Percentiles rank a stretch among this genome's conserved stretches.
These are phyloP conservation scores for Aspergillus quadricinctus DNA, from an alignment of 2,329 filamentous ascomycete genomes.

Conservation along the genomic window DNA sequence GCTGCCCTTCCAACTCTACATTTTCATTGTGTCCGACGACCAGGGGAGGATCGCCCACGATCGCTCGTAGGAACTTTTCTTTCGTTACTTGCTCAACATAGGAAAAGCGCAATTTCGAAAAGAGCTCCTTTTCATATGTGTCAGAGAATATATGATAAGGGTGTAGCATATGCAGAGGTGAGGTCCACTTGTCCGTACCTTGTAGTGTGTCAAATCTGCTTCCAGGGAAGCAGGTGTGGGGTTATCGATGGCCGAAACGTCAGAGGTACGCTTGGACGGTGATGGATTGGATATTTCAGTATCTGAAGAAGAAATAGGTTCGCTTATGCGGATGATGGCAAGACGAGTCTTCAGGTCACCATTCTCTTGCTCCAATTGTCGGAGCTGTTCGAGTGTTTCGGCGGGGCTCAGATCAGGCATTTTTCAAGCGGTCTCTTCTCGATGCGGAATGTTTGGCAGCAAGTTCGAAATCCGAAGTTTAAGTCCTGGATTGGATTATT, in stretches of 20 bases:
- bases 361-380: constrained; percentile 35
- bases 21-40: constrained; percentile 83
- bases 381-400: constrained; percentile 42
- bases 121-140: constrained; percentile 61
- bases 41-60: constrained; percentile 83
- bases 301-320: constrained; percentile 58
- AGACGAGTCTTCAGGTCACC: constrained; percentile 51
- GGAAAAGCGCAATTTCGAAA: constrained; percentile 92
- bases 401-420: constrained; percentile 20
- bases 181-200: constrained; percentile 39
- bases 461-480: no score
- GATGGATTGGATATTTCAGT: constrained; percentile 22
- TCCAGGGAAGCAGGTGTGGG: constrained; percentile 72
- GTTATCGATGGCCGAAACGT: constrained; percentile 65
- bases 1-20: constrained; percentile 66
- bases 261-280: constrained; percentile 59
- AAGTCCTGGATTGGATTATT: background rate
- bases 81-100: constrained; percentile 99
- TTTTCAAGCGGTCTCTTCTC: background rate
- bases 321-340: constrained; percentile 71
- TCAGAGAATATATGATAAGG: constrained; percentile 1
- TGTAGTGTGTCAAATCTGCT: constrained; percentile 84
- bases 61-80: constrained; percentile 91
- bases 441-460: background rate
- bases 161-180: background rate